Base-by-base conservation (phyloP, 257 asterid species). In the Scutellaria minor region DNA sequence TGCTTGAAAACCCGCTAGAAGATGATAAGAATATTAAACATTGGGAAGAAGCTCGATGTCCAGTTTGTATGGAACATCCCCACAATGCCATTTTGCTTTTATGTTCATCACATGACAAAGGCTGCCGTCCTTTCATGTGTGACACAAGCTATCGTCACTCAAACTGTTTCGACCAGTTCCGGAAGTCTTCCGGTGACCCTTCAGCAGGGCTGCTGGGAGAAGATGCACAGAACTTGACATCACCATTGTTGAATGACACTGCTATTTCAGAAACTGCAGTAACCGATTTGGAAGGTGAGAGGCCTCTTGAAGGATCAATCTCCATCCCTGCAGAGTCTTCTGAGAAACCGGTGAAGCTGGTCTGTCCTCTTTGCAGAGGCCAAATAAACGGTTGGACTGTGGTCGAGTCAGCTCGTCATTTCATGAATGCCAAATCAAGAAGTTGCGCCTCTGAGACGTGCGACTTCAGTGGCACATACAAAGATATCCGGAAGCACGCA, bases 131-230 rank as follows among this genome's bases (percentile, higher is more conserved):
- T 64, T 93, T 79, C 78, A 90, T 93, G 96, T 90, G 98, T 71
- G 97, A 93, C 84, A 93, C 98, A n/a, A 93, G 97, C 77, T 87
- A 90, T 68, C 88, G 98, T 51, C 98, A 93, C 75, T 93, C 97
- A 5, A 93, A 93, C 75, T 93, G 97, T 69, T 90, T 90, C 66
- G 97, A 90, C 78, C 96, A 88, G 79, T 93, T 90, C 53, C 81
- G 85, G 9, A 93, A 93, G 78, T 85, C 96, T 4, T 83, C 78
- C 58, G 70, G 44, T 15, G 89, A 81, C 24, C 72, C 77, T 55
- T 63, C 86, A 56, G 68, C 81, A 40, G 64, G 72, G 61, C 53
- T 73, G 18, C 78, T 65, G 39, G 81, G 71, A 62, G 86, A 82
- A 48, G 86, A 77, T 41, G 51, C 57, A 6, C 80, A 83, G 40